Evolutionary conservation across 2,329 filamentous ascomycete genomes (phyloP).

Genomic region (Penicillium sp.): DNA sequence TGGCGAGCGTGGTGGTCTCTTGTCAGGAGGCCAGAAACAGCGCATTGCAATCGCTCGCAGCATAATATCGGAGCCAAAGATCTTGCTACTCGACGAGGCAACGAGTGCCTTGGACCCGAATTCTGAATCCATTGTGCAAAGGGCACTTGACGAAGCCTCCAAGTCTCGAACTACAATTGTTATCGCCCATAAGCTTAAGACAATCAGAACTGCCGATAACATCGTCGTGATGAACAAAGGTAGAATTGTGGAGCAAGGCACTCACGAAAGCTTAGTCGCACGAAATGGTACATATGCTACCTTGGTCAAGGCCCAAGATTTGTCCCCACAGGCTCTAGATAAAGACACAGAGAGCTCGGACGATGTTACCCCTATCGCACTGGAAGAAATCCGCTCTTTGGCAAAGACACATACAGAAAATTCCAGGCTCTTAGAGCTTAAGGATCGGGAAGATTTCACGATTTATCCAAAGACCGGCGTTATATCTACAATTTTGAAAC

Average conservation of each 20-base stretch:
- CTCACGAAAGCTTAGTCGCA: conserved; percentile 43
- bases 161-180: conserved; percentile 52
- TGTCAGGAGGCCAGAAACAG: conserved; percentile 92
- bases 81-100: conserved; percentile 87
- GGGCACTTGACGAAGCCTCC: conserved; percentile 74
- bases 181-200: conserved; percentile 52
- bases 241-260: conserved; percentile 50
- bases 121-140: conserved; percentile 83
- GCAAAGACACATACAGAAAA: neutral
- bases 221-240: conserved; percentile 52
- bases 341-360: neutral
- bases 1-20: conserved; percentile 78
- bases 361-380: too few species aligned
- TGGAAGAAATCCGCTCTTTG: too few species aligned
- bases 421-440: neutral
- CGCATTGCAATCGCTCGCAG: conserved; percentile 84
- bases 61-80: conserved; percentile 77
- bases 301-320: conserved; percentile 53
- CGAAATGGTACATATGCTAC: conserved; percentile 41
- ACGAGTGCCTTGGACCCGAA: conserved; percentile 87
- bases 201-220: conserved; percentile 48
- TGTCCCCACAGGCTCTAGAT: conserved; percentile 29
- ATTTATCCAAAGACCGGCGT: conserved; percentile 11
- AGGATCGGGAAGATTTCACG: conserved; percentile 9
- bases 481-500: conserved; percentile 3